phyloP scores from a whole-genome alignment of 164 flowering plant species.

The Chimonanthus praecox region DNA sequence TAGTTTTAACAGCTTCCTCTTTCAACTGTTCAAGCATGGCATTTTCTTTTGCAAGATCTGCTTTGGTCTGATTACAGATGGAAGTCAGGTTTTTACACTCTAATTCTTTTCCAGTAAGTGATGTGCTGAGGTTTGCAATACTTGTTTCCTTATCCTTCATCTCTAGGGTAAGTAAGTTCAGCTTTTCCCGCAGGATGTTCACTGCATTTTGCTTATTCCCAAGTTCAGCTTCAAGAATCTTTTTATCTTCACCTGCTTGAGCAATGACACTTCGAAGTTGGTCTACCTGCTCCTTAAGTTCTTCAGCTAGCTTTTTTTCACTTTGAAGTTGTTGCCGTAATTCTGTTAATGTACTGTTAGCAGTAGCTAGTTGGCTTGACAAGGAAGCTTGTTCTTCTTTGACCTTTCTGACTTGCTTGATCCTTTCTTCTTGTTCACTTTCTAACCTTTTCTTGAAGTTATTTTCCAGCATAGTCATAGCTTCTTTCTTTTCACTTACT shows the following conservation, averaged over 20 bases:
- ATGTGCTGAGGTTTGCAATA: slow-evolving; percentile 33
- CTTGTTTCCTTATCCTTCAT: slow-evolving; percentile 54
- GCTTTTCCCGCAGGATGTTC: slow-evolving; percentile 46
- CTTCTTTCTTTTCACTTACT: slow-evolving; percentile 48
- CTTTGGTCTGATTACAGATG: slow-evolving; percentile 33
- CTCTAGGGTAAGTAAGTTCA: slow-evolving; percentile 49
- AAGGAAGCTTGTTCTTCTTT: slow-evolving; percentile 37
- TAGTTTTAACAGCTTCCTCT: slow-evolving; percentile 31
- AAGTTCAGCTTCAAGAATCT: slow-evolving; percentile 43
- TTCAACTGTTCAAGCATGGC: slow-evolving; percentile 37
- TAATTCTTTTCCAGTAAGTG: slow-evolving; percentile 50
- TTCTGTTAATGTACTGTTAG: slow-evolving; percentile 35
- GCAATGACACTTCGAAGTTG: slow-evolving; percentile 35
- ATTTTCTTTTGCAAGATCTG: slow-evolving; percentile 37
- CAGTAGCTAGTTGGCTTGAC: slow-evolving; percentile 28
- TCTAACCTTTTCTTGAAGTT: slow-evolving; percentile 27
- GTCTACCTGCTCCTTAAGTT: slow-evolving; percentile 40
- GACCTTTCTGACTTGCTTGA: slow-evolving; percentile 21
- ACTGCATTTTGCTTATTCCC: slow-evolving; percentile 46
- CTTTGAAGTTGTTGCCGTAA: slow-evolving; percentile 52
- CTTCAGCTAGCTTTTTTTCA: slow-evolving; percentile 48
- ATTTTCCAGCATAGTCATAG: slow-evolving; percentile 26
- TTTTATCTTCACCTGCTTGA: slow-evolving; percentile 42
- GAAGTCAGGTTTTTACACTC: slow-evolving; percentile 38
- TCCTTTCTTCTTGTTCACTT: slow-evolving; percentile 31